Evolutionary conservation across 495 filamentous ascomycete genomes (phyloP), one percentile per base, ranked within the genome.

Genomic region (Oidiodendron maius): DNA sequence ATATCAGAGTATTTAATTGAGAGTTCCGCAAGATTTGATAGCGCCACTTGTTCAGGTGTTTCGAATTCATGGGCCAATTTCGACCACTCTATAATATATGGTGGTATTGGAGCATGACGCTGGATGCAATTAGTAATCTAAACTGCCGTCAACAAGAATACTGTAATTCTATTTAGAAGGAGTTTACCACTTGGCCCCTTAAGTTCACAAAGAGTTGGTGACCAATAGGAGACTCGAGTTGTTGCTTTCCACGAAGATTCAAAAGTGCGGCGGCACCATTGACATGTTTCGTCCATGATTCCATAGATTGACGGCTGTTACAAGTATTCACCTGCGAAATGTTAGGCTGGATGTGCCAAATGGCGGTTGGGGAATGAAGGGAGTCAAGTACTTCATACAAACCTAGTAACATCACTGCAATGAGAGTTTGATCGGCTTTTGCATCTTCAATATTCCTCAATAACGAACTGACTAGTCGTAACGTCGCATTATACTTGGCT

Each of bases 221-320:
- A 4, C 69, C 71, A 23, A 68, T 58, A 30, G 67, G 54, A 12
- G 62, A 69, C 20, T 66, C 53, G 5, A 80, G 62, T 46, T 77
- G 69, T 24, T 72, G 62, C 12, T 61, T 57, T 5, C 75, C 76
- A 13, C 76, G 64, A 41, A 78, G 36, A 44, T 74, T 66, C 1
- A 78, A 57, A 4, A 80, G 55, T 1, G 72, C 68, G 2, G 65
- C 62, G 4, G 73, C 70, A 4, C 76, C 76, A 13, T 53, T 61
- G 34, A 75, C 71, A 61, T 80, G 76, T 34, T 64, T 71, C 15
- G 63, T 70, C 71, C 72, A 77, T 12, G 63, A 62, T 3, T 68
- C 61, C 35, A 74, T 68, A 39, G 61, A 61, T 25, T 56, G 45
- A 8, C 61, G 59, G 17, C 61, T 48, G 28, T 39, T 36, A 25